Evolutionary conservation across 495 filamentous ascomycete species (phyloP).

Genomic region (Penicillium canescens): DNA sequence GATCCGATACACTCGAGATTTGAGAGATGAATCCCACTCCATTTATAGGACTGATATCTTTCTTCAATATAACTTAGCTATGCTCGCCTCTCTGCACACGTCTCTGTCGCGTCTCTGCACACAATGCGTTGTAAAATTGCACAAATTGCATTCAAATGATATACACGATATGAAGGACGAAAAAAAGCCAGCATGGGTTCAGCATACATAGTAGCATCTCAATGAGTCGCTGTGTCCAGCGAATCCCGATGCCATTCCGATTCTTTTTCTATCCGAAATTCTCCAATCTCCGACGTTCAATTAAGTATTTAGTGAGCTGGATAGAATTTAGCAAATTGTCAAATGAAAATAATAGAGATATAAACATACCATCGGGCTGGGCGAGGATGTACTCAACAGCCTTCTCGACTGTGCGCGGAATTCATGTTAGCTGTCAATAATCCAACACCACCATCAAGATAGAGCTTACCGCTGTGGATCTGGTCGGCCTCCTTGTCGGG

Average conservation of each 20-base stretch:
- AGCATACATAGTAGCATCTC: conserved; percentile 39
- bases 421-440: conserved; percentile 13
- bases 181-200: conserved; percentile 43
- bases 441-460: background rate
- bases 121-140: conserved; percentile 32
- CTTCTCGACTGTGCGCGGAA: conserved; percentile 71
- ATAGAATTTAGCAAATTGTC: conserved; percentile 14
- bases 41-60: background rate
- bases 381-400: conserved; percentile 92
- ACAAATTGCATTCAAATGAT: conserved; percentile 51
- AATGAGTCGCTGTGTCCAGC: conserved; percentile 20
- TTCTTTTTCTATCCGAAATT: conserved; percentile 41
- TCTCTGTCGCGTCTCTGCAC: too few species aligned
- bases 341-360: background rate
- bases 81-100: too few species aligned
- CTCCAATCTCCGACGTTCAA: conserved; percentile 27
- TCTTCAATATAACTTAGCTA: background rate
- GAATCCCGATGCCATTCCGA: conserved; percentile 34
- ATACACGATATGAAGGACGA: conserved; percentile 44
- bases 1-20: too few species aligned
- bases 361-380: conserved; percentile 78
- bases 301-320: conserved; percentile 47
- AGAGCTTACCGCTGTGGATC: conserved; percentile 90
- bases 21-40: too few species aligned
- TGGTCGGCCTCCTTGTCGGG: conserved; percentile 98